phyloP scores from a whole-genome alignment of 148 eudicot species.

The Camellia sinensis region DNA sequence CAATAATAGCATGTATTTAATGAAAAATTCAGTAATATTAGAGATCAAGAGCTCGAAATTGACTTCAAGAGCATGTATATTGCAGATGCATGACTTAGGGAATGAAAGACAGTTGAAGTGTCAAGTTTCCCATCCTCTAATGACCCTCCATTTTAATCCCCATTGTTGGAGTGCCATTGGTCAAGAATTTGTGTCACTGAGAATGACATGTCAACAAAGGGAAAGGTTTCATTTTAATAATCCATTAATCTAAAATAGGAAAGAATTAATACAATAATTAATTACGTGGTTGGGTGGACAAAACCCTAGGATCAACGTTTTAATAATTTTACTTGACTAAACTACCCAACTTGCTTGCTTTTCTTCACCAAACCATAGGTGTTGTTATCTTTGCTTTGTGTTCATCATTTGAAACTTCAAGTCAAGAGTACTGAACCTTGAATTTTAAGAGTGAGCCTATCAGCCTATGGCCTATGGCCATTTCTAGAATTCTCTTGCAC shows the following conservation, averaged over 20 bases:
- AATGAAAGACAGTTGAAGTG: conserved; percentile 11
- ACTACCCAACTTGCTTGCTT: conserved; percentile 13
- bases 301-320: conserved; percentile 8
- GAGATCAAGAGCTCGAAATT: no score
- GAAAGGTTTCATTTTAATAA: not conserved
- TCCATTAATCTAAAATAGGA: not conserved
- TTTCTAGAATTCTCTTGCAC: no score
- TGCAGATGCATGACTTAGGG: no score
- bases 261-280: not conserved
- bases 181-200: not conserved
- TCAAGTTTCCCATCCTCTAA: conserved; percentile 1
- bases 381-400: not conserved
- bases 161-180: not conserved
- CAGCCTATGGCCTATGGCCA: no score
- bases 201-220: conserved; percentile 2
- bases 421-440: not conserved
- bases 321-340: conserved; percentile 12
- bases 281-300: not conserved
- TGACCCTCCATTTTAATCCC: not conserved
- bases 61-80: no score
- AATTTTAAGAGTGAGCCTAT: no score
- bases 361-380: conserved; percentile 13
- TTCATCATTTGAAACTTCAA: conserved; percentile 9
- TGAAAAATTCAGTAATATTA: no score
- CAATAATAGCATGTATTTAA: no score